Evolutionary conservation across 768 basidiomycete species (phyloP).

Genomic region (Epithele typhae): DNA sequence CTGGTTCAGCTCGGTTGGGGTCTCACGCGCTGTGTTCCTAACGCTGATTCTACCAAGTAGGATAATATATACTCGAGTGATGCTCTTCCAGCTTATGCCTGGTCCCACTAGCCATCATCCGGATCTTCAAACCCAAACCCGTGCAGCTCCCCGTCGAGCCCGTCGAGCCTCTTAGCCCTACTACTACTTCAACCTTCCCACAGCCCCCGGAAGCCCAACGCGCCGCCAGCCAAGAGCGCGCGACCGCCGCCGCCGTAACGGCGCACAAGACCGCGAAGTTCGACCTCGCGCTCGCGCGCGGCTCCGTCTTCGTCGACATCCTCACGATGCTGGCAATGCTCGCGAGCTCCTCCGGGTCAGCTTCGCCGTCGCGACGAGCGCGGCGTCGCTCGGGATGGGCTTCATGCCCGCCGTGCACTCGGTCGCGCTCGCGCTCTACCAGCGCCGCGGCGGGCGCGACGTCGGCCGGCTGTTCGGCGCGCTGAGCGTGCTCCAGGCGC

Average conservation of each 20-base stretch:
- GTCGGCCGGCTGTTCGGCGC: slow-evolving; percentile 78
- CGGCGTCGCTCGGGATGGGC: slow-evolving; percentile 58
- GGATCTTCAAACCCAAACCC: slow-evolving; percentile 43
- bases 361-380: slow-evolving; percentile 48
- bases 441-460: slow-evolving; percentile 51
- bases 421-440: slow-evolving; percentile 65
- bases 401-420: slow-evolving; percentile 66
- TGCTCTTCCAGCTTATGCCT: not conserved
- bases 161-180: slow-evolving; percentile 19
- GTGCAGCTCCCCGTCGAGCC: slow-evolving; percentile 22
- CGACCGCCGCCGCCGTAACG: slow-evolving; percentile 8
- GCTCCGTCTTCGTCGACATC: slow-evolving; percentile 56
- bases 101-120: slow-evolving; percentile 50
- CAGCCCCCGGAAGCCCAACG: not conserved
- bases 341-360: slow-evolving; percentile 35
- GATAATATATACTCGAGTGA: slow-evolving; percentile 15
- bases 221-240: slow-evolving; percentile 3
- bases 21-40: slow-evolving; percentile 50
- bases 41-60: slow-evolving; percentile 57
- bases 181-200: too few relatives aligned
- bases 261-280: slow-evolving; percentile 42
- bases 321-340: slow-evolving; percentile 40
- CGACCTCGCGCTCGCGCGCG: slow-evolving; percentile 66
- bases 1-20: slow-evolving; percentile 54
- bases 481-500: slow-evolving; percentile 66